phyloP scores from a whole-genome alignment of 2,329 filamentous ascomycete species.

The Lachnellula occidentalis region DNA sequence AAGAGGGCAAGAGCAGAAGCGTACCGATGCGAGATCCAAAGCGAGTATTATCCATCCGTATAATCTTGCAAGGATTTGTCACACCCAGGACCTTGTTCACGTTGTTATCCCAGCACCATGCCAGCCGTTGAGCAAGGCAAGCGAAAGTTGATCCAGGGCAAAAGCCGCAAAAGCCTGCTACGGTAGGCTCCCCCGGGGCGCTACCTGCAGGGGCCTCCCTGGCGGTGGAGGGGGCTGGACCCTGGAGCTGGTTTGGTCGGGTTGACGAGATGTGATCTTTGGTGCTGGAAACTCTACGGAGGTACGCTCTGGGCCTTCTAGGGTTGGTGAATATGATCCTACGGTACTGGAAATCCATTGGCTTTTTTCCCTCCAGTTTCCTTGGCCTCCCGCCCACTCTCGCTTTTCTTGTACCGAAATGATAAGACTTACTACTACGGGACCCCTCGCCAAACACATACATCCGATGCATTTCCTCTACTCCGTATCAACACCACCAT shows the following conservation, averaged over 20 bases:
- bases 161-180: background rate
- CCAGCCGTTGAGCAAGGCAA: background rate
- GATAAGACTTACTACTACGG: too few relatives aligned
- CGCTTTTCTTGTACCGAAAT: too few relatives aligned
- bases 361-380: too few relatives aligned
- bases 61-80: background rate
- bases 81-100: background rate
- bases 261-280: too few relatives aligned
- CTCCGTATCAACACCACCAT: too few relatives aligned
- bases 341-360: background rate
- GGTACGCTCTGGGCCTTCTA: too few relatives aligned
- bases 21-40: constrained; percentile 21
- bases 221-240: background rate
- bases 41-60: background rate
- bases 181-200: background rate
- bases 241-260: background rate
- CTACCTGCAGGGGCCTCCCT: background rate
- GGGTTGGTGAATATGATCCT: background rate
- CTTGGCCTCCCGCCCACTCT: too few relatives aligned
- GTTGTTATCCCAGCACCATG: background rate
- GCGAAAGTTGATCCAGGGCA: background rate
- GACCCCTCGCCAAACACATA: too few relatives aligned
- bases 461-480: too few relatives aligned
- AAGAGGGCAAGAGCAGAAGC: background rate
- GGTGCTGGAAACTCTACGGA: background rate